Percentiles rank a stretch among this genome's conserved stretches.
Conservation (phyloP, 1,139 yeast species). For the Spathaspora jeffriesii region DNA sequence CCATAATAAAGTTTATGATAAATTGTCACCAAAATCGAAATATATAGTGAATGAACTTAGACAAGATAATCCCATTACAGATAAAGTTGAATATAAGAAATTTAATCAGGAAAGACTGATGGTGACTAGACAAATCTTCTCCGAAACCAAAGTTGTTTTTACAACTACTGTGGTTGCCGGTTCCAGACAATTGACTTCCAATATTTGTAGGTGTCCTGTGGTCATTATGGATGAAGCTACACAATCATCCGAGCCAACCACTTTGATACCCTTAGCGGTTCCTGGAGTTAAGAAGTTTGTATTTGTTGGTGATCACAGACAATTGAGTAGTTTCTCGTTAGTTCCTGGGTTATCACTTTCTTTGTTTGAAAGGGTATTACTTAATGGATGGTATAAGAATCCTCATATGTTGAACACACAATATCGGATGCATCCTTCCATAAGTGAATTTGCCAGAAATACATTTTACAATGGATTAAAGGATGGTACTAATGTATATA, state of each 20-base stretch:
- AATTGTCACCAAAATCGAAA: constrained; percentile 45
- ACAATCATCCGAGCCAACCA: constrained; percentile 70
- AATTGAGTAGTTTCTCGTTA: constrained; percentile 66
- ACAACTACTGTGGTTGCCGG: constrained; percentile 76
- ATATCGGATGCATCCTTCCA: constrained; percentile 72
- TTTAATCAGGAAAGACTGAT: constrained; percentile 44
- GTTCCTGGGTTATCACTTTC: constrained; percentile 61
- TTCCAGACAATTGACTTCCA: constrained; percentile 58
- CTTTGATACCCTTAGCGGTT: constrained; percentile 68
- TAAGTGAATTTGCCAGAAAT: constrained; percentile 62
- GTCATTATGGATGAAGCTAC: constrained; percentile 67
- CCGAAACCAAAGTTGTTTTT: constrained; percentile 68
- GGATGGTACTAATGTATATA: constrained; percentile 59
- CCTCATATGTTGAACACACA: constrained; percentile 74
- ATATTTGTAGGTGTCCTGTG: constrained; percentile 59
- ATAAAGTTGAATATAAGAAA: constrained; percentile 43
- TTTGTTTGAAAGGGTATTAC: constrained; percentile 57
- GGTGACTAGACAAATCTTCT: constrained; percentile 26
- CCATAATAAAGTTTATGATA: constrained; percentile 58
- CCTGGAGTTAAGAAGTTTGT: constrained; percentile 68
- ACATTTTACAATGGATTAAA: constrained; percentile 57
- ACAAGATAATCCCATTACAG: constrained; percentile 31
- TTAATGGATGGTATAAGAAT: constrained; percentile 54
- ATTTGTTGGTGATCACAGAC: constrained; percentile 73
- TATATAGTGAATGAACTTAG: constrained; percentile 43